Base-by-base conservation (phyloP, 2,329 filamentous ascomycete genomes). In the Harringtonia aguacate region DNA sequence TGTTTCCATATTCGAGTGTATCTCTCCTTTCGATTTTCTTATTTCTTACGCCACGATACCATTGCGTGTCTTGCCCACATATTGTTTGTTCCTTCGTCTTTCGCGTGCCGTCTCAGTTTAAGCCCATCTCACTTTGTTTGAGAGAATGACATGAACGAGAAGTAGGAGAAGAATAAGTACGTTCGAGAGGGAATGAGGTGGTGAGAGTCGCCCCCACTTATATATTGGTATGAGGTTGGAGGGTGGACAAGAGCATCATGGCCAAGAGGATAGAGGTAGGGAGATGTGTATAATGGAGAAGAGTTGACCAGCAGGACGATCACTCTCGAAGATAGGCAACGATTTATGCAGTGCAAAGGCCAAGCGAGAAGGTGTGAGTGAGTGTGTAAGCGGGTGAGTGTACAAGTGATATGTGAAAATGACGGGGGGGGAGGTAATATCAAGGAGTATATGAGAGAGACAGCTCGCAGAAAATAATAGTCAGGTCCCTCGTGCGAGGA, bases 41-140 rank as follows among this genome's bases (percentile, higher is more conserved):
- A 40, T 40, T 29, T 20, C 13, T 41, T 43, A 45, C 46, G 43
- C 38, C 39, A 43, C 44, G 47, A 44, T 49, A 46, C 47, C 44
- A 45, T 18, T 36, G 47, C 39, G 44, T 49, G 35, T 29, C 35
- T 39, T 31, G 38, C 15, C 17, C 35, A 34, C 24, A 37, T 36
- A 7, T 38, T 43, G 21, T 21, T 29, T 29, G 10, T 37, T 20
- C 9, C 24, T 20, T 37, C 29, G 36, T 27, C 13, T 31, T 37
- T 27, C 24, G 22, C 22, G 21, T 38, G 22, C 10, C 15, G 14
- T 12, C 17, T 17, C n/a, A 29, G 37, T 29, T 18, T 14, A 12
- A 27, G 17, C 17, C n/a, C n/a, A n/a, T n/a, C n/a, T n/a, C 17
- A 9, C 7, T 27, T 10, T 27, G 24, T 27, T 27, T 30, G 24